Conservation (phyloP, 352 stramenopile genomes). For the Phytopythium helicoides region DNA sequence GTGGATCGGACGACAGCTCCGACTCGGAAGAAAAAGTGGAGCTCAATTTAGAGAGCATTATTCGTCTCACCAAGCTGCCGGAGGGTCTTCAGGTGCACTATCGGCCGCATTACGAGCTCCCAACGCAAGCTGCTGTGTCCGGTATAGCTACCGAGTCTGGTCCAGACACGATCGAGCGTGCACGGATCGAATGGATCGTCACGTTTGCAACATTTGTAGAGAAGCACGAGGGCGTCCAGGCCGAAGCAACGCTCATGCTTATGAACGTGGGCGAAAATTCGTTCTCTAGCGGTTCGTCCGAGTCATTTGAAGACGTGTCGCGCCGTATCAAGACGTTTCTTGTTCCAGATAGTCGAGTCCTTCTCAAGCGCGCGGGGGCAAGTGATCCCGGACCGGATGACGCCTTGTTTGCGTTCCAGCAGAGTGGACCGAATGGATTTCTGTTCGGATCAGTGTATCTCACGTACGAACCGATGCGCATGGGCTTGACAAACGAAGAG, state of each 20-base stretch:
- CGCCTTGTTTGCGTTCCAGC: constrained; percentile 72
- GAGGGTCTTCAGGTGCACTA: constrained; percentile 83
- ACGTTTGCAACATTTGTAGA: constrained; percentile 74
- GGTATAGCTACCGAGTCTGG: neutral
- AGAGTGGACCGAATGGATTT: constrained; percentile 69
- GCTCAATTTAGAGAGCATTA: constrained; percentile 83
- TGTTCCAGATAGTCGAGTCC: constrained; percentile 54
- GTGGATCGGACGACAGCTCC: constrained; percentile 40
- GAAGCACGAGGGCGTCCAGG: constrained; percentile 34
- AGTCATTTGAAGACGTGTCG: constrained; percentile 52
- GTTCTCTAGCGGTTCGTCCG: constrained; percentile 11
- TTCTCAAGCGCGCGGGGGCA: constrained; percentile 33
- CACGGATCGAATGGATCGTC: constrained; percentile 47
- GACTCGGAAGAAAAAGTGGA: constrained; percentile 48
- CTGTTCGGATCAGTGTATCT: constrained; percentile 77
- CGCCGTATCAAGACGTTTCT: constrained; percentile 69
- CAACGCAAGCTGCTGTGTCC: constrained; percentile 1
- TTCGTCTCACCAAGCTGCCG: constrained; percentile 74
- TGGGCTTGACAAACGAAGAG: constrained; percentile 41
- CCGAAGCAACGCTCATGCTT: constrained; percentile 47
- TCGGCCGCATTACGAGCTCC: constrained; percentile 61
- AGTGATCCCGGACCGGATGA: constrained; percentile 41
- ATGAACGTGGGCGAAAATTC: constrained; percentile 41
- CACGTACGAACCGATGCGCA: constrained; percentile 57
- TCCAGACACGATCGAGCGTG: constrained; percentile 19